A percentile compares a stretch with the other conserved stretches of the same genome.
phyloP scores from a whole-genome alignment of 805 yeast species.

The Schizosaccharomyces japonicus region DNA sequence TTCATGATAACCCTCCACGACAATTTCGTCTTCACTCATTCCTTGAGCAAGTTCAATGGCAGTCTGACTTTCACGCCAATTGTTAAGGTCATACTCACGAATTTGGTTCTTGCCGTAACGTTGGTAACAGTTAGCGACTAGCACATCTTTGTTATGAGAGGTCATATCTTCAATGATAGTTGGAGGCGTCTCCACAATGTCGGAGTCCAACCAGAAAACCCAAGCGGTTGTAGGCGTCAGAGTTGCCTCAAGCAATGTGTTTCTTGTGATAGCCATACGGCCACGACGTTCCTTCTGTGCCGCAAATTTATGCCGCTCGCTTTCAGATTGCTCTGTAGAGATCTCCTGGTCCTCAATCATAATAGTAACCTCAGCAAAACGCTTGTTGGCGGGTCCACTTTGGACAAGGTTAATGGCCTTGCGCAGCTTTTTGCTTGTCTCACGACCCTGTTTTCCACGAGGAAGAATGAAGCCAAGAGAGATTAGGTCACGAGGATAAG shows the following conservation, averaged over 20 bases:
- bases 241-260: slow-evolving; percentile 71
- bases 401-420: slow-evolving; percentile 51
- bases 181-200: slow-evolving; percentile 69
- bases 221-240: slow-evolving; percentile 76
- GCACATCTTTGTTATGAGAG: slow-evolving; percentile 58
- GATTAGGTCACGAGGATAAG: slow-evolving; percentile 63
- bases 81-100: slow-evolving; percentile 85
- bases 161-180: slow-evolving; percentile 72
- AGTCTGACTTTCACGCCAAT: slow-evolving; percentile 55
- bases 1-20: slow-evolving; percentile 85
- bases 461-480: slow-evolving; percentile 87
- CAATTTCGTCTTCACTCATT: slow-evolving; percentile 68
- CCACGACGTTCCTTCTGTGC: slow-evolving; percentile 77
- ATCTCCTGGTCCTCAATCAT: slow-evolving; percentile 71
- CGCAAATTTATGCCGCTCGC: slow-evolving; percentile 57
- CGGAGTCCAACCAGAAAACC: slow-evolving; percentile 93
- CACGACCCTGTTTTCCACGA: slow-evolving; percentile 56
- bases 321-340: slow-evolving; percentile 49
- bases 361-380: slow-evolving; percentile 66
- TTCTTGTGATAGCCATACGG: slow-evolving; percentile 83
- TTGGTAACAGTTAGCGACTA: slow-evolving; percentile 87
- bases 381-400: slow-evolving; percentile 34
- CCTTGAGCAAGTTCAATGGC: slow-evolving; percentile 51
- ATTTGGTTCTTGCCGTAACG: slow-evolving; percentile 35
- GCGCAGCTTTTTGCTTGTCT: slow-evolving; percentile 48